Conservation (phyloP, 1,284 basidiomycete genomes). For the Leccinum cinnamomeum region DNA sequence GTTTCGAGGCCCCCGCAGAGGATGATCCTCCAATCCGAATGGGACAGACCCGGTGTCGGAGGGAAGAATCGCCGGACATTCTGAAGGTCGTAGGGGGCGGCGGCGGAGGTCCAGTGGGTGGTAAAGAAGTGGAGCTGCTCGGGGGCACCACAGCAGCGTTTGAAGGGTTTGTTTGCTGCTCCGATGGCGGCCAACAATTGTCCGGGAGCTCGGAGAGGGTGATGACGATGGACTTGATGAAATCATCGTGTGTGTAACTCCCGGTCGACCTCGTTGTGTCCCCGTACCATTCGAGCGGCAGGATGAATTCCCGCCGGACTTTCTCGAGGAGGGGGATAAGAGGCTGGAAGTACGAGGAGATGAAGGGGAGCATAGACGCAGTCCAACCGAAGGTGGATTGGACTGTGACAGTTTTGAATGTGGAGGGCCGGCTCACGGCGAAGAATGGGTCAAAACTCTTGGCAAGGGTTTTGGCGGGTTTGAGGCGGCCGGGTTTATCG, state of each 20-base stretch:
- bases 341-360: neutral
- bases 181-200: neutral
- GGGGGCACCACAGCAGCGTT: neutral
- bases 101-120: neutral
- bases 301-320: neutral
- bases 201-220: neutral
- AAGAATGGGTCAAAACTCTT: conserved; percentile 6
- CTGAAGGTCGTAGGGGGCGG: neutral
- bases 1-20: neutral
- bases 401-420: neutral
- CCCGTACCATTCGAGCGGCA: neutral
- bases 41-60: neutral
- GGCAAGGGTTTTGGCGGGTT: neutral
- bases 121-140: neutral
- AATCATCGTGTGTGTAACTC: neutral
- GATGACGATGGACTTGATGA: too few species aligned
- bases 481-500: neutral
- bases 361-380: neutral
- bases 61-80: neutral
- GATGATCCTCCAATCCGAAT: neutral
- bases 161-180: neutral
- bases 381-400: conserved; percentile 1
- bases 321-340: neutral
- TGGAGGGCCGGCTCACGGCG: neutral
- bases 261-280: neutral